These are phyloP conservation scores for Pyracantha coccinea DNA, from an alignment of 331 rosid genomes.

Conservation along the genomic window DNA sequence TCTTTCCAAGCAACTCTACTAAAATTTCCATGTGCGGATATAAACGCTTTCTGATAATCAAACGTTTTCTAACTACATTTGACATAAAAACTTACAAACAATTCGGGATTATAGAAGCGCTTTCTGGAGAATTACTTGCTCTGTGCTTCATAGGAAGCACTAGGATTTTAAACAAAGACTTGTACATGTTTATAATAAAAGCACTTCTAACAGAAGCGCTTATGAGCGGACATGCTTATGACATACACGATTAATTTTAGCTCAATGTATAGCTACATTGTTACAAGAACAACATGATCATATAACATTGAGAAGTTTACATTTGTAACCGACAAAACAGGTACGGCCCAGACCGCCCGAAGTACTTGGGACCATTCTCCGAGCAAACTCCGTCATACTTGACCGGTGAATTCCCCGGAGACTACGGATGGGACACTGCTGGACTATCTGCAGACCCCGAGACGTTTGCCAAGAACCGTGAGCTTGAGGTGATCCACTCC, in stretches of 20 bases:
- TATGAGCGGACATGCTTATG: no score
- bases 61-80: no score
- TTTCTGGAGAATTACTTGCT: no score
- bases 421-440: constrained; percentile 97
- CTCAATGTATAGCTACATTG: not conserved
- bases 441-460: constrained; percentile 95
- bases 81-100: no score
- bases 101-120: no score
- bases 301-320: not conserved
- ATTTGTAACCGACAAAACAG: constrained; percentile 25
- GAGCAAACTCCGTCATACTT: constrained; percentile 91
- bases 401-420: constrained; percentile 88
- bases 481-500: constrained; percentile 88
- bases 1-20: not conserved
- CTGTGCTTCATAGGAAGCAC: no score
- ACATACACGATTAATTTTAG: not conserved
- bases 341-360: constrained; percentile 95
- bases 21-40: not conserved
- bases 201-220: no score
- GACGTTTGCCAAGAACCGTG: constrained; percentile 84
- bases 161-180: no score
- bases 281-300: not conserved
- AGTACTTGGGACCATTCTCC: constrained; percentile 92
- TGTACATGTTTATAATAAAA: no score
- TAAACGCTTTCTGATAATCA: no score